These are phyloP conservation scores for Tephrocybe sp. DNA, from an alignment of 768 basidiomycete genomes.

Conservation along the genomic window DNA sequence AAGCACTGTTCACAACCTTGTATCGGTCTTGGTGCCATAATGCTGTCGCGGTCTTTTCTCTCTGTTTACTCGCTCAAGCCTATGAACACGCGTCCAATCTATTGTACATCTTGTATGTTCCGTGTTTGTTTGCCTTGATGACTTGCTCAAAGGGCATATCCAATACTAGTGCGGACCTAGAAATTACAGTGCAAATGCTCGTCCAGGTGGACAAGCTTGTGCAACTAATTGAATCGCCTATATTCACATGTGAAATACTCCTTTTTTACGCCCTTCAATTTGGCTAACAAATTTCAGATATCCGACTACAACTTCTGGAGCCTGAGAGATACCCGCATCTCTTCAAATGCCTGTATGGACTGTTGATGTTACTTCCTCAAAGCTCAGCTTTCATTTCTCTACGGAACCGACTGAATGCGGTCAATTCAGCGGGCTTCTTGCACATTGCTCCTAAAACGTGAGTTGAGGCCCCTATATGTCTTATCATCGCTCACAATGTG, in stretches of 20 bases:
- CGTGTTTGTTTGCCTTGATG: too few relatives aligned
- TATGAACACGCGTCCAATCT: constrained; percentile 98
- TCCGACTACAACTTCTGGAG: constrained; percentile 91
- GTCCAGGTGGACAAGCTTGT: constrained; percentile 98
- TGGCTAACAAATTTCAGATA: constrained; percentile 42
- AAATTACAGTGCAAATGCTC: constrained; percentile 91
- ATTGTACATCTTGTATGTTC: constrained; percentile 87
- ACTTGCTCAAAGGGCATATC: too few relatives aligned
- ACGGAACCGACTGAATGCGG: constrained; percentile 89
- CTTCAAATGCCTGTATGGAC: constrained; percentile 96
- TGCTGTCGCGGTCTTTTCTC: constrained; percentile 92
- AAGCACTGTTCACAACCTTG: constrained; percentile 88
- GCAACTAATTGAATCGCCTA: constrained; percentile 95
- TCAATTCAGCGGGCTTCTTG: constrained; percentile 91
- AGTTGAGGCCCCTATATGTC: constrained; percentile 22
- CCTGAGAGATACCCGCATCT: constrained; percentile 95
- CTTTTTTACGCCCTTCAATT: background rate
- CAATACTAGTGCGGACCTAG: constrained; percentile 94
- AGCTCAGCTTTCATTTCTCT: constrained; percentile 95
- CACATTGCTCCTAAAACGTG: constrained; percentile 88
- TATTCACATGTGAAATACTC: constrained; percentile 78
- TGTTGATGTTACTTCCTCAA: constrained; percentile 96
- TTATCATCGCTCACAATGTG: background rate
- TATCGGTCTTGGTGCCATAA: constrained; percentile 99
- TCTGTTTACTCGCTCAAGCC: constrained; percentile 95